Conservation (phyloP, 768 basidiomycete species). For the Termitomyces sp. region DNA sequence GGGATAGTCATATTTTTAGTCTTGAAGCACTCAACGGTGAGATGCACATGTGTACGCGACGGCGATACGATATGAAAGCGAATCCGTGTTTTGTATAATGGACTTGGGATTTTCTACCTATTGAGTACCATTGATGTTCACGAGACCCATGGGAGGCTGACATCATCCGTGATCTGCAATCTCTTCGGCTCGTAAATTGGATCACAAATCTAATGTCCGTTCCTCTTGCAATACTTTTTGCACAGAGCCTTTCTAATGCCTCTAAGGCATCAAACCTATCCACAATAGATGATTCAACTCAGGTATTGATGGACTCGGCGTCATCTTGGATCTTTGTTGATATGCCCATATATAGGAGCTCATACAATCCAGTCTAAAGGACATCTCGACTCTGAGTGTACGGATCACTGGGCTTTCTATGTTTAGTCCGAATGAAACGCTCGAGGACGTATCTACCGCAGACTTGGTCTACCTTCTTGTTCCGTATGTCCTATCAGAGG, state of each 20-base stretch:
- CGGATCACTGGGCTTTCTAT: constrained; percentile 58
- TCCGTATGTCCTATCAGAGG: constrained; percentile 61
- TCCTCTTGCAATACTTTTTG: constrained; percentile 32
- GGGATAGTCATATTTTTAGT: too few species aligned
- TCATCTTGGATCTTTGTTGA: background rate
- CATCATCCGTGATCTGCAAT: too few species aligned
- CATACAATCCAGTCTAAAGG: constrained; percentile 45
- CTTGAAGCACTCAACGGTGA: too few species aligned
- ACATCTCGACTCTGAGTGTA: constrained; percentile 47
- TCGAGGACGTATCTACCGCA: constrained; percentile 76
- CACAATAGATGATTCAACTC: constrained; percentile 36
- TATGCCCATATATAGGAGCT: constrained; percentile 39
- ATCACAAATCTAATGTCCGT: constrained; percentile 12
- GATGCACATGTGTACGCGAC: too few species aligned
- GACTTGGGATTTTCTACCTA: too few species aligned
- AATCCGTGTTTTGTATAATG: too few species aligned
- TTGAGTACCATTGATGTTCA: too few species aligned
- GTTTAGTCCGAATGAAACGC: constrained; percentile 78
- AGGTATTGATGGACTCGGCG: constrained; percentile 21
- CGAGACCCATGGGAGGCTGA: too few species aligned
- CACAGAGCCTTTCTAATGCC: constrained; percentile 26
- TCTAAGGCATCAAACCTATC: constrained; percentile 34
- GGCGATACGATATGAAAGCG: too few species aligned
- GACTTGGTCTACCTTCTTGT: constrained; percentile 74
- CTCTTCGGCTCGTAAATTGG: too few species aligned